Base-by-base conservation (phyloP, 805 yeast species). In the Candida koratica region DNA sequence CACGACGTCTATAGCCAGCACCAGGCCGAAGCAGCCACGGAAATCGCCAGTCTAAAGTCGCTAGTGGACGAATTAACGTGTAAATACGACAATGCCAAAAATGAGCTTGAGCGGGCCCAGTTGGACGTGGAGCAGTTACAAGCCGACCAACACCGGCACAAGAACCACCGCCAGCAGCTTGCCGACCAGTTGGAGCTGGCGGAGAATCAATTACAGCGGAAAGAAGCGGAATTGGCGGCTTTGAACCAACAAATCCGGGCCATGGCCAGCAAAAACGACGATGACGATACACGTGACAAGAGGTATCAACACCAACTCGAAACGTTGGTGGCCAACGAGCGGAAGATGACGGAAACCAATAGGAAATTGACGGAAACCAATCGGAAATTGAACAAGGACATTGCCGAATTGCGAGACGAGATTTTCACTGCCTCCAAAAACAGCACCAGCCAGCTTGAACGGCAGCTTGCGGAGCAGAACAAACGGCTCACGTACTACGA, bases 401-500 rank as follows among this genome's bases (percentile, higher is more conserved):
- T 58, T 6, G 56, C 58, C 22, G 55, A 51, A 34, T 44, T 61
- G 8, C 58, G 55, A 38, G 51, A 46, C 23, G 54, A 51, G 30
- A 28, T 49, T 17, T 49, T 46, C 44, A 45, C 45, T 3, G 39
- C 32, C n/a, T 46, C 39, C 17, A 45, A 46, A 23, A 34, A 37
- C 13, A 36, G 13, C 13, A 38, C 38, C 19, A 25, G 44, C 5
- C 33, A 39, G 16, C 23, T 57, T 12, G 47, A 49, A 31, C 40
- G 44, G n/a, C 50, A 43, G 30, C 38, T 35, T n/a, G 34, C 36
- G 8, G 56, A 59, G n/a, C 38, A 60, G 15, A 40, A 51, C 12
- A 55, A 55, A 10, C 53, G 52, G 24, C 45, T 61, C 8, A 41
- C 44, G 6, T 55, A 43, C 39, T 60, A 55, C 37, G 64, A 60